These are phyloP conservation scores for Trematosphaeria pertusa DNA, from an alignment of 2,329 filamentous ascomycete genomes.

Conservation along the genomic window DNA sequence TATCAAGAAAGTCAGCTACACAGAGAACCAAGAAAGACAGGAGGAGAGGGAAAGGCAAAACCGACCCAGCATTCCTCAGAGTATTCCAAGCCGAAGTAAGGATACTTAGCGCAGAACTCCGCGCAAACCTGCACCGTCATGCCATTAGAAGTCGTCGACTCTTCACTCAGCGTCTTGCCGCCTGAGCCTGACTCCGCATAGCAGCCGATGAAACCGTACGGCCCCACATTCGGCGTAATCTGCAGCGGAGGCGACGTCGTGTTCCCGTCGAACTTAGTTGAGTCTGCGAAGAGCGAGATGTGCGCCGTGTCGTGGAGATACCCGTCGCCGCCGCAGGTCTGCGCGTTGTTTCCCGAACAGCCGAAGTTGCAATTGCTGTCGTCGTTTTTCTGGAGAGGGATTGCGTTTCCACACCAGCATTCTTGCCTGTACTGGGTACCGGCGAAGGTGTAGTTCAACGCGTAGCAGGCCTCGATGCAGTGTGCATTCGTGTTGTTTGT, in stretches of 20 bases:
- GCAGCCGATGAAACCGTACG: slow-evolving; percentile 20
- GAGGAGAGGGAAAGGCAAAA: slow-evolving; percentile 4
- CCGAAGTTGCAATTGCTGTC: slow-evolving; percentile 59
- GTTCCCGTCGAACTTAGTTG: slow-evolving; percentile 25
- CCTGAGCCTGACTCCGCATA: slow-evolving; percentile 17
- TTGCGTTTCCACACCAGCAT: slow-evolving; percentile 62
- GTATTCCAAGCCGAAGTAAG: slow-evolving; percentile 44
- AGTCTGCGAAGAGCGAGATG: slow-evolving; percentile 53
- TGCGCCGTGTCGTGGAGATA: slow-evolving; percentile 42
- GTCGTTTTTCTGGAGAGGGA: slow-evolving; percentile 54
- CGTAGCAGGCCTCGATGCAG: slow-evolving; percentile 56
- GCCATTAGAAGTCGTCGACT: slow-evolving; percentile 5
- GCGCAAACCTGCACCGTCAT: too few relatives aligned
- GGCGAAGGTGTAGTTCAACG: slow-evolving; percentile 51
- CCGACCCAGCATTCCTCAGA: slow-evolving; percentile 24
- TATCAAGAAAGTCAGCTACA: too few relatives aligned
- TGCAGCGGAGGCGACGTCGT: slow-evolving; percentile 24
- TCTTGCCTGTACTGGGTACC: slow-evolving; percentile 59
- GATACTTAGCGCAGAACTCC: slow-evolving; percentile 34
- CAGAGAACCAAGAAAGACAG: too few relatives aligned
- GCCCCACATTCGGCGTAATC: slow-evolving; percentile 18
- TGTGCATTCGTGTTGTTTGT: slow-evolving; percentile 51
- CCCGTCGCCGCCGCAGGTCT: slow-evolving; percentile 63
- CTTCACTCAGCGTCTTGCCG: slow-evolving; percentile 18
- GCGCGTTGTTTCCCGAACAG: slow-evolving; percentile 58